Evolutionary conservation across 345 rosid species (phyloP).

Genomic region (Salix suchowensis): DNA sequence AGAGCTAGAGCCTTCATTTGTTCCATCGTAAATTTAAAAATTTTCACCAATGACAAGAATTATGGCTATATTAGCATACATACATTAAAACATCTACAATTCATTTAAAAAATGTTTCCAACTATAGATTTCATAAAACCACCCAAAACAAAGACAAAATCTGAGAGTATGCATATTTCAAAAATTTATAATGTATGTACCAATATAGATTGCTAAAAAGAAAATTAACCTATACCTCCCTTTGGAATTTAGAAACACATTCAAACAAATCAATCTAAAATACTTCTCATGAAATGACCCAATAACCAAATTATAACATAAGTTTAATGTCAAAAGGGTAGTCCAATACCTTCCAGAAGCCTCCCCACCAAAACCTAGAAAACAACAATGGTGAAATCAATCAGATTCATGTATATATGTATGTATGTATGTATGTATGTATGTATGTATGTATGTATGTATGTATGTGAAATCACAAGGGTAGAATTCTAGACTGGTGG

Average conservation of each 20-base stretch:
- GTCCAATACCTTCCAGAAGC: constrained; percentile 88
- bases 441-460: not conserved
- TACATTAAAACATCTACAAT: too few relatives aligned
- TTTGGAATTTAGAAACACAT: too few relatives aligned
- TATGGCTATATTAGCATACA: too few relatives aligned
- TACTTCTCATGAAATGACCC: not conserved
- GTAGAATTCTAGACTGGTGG: not conserved
- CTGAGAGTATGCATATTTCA: too few relatives aligned
- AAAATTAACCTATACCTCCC: too few relatives aligned
- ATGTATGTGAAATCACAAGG: not conserved
- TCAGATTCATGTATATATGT: constrained; percentile 6
- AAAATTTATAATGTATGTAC: not conserved
- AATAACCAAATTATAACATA: not conserved
- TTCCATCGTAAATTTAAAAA: too few relatives aligned
- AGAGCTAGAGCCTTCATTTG: too few relatives aligned
- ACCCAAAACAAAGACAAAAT: too few relatives aligned
- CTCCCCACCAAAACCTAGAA: constrained; percentile 97
- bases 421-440: too few relatives aligned
- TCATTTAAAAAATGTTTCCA: too few relatives aligned
- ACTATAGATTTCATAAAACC: too few relatives aligned
- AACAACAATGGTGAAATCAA: constrained; percentile 12
- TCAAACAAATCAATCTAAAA: not conserved
- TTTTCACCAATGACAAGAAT: too few relatives aligned
- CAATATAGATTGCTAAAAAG: not conserved
- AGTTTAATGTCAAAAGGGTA: constrained; percentile 10